Evolutionary conservation across 83 land plant species (phyloP), one percentile per base, ranked within the genome.

Genomic region (Picea engelmannii): DNA sequence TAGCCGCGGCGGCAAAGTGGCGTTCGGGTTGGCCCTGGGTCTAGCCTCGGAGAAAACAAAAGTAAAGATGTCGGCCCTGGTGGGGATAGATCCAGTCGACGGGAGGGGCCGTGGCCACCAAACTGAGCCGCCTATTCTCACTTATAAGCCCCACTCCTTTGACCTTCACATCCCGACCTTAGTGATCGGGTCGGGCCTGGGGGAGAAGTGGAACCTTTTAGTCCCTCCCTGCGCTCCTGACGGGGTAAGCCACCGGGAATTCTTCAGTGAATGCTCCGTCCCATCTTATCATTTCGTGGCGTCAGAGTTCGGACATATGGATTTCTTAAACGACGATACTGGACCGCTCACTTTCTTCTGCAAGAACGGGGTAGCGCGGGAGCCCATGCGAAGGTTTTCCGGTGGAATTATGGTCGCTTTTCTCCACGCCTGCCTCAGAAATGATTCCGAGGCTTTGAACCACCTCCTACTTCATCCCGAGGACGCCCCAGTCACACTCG

Each of bases 151-250:
- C 7, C 62, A 84, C 13, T 91, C 89, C 3, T 82, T 96, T 59
- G 69, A 86, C 23, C 82, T 88, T 1, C 24, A 74, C 1, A 78
- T 85, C 15, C 91, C 99, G 3, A 88, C 84, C 2, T 25, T 92
- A 64, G 87, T 96, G 13, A 76, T 96, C 8, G 98, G 95, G 0
- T 74, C 92, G 4, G 95, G 95, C 10, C 58, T 95, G n/a, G 92
- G 99, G 2, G 42, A 64, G 20, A 76, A 71, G 65, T 84, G 82
- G 79, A 88, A 85, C 78, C 75, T 79, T 3, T 27, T 87, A 6
- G 83, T 90, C 66, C 96, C 95, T 21, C 83, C 99, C 42, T 92
- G 95, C 81, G 95, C 96, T 13, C 99, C 99, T 0, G 87, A 82
- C 11, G 92, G 92, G 0, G 87, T 91, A 5, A 95, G 85, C 89